Conservation (phyloP, 257 asterid genomes). For the Primulina eburnea region DNA sequence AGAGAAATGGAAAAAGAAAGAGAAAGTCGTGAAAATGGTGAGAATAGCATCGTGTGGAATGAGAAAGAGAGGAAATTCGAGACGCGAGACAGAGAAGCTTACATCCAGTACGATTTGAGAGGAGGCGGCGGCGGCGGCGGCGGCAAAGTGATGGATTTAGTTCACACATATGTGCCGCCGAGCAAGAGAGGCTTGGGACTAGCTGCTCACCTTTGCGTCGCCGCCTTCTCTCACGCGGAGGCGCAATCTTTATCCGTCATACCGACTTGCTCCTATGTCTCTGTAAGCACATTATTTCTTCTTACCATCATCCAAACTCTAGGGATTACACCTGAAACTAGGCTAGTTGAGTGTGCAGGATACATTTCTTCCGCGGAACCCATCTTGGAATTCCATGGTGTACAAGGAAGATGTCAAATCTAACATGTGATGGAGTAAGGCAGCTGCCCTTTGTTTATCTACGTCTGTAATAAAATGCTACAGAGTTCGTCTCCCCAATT, state of each 20-base stretch:
- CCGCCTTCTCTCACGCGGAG: constrained; percentile 80
- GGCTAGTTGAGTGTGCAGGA: constrained; percentile 42
- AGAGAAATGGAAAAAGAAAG: background rate
- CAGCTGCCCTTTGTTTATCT: too few species aligned
- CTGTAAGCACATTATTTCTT: constrained; percentile 43
- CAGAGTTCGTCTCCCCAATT: too few species aligned
- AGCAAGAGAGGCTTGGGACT: constrained; percentile 86
- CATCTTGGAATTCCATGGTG: constrained; percentile 58
- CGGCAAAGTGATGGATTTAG: constrained; percentile 62
- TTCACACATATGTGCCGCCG: constrained; percentile 79
- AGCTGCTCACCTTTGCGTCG: constrained; percentile 71
- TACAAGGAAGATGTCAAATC: constrained; percentile 32
- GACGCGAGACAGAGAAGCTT: constrained; percentile 16
- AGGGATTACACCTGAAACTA: background rate
- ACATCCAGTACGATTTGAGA: constrained; percentile 52
- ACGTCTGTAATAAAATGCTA: too few species aligned
- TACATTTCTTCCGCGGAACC: constrained; percentile 70
- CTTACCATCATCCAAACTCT: background rate
- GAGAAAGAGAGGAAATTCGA: background rate
- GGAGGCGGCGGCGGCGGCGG: constrained; percentile 7
- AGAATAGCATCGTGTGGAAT: background rate
- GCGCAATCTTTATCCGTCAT: constrained; percentile 49
- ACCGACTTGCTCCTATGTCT: constrained; percentile 90
- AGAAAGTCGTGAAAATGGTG: background rate
- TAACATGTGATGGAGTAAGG: constrained; percentile 34